A percentile compares a stretch with the other conserved stretches of the same genome.
phyloP scores from a whole-genome alignment of 306 rosid genomes.

The Delonix regia region DNA sequence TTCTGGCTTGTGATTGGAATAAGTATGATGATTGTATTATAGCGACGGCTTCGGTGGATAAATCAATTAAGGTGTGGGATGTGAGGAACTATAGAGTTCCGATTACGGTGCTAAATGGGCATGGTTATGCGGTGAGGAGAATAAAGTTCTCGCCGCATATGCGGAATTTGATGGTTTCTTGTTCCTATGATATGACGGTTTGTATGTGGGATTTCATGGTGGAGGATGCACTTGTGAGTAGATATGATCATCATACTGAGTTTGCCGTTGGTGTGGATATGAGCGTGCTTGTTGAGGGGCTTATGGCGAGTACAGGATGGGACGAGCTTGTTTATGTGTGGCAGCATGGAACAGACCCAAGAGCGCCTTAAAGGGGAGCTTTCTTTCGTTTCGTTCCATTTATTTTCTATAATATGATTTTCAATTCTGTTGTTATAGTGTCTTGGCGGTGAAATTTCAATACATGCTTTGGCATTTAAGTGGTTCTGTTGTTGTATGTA shows the following conservation, averaged over 20 bases:
- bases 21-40: constrained; percentile 86
- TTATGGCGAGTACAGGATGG: constrained; percentile 93
- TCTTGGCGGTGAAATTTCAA: constrained; percentile 1
- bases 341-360: constrained; percentile 92
- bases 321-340: constrained; percentile 92
- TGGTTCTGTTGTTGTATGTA: constrained; percentile 25
- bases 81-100: constrained; percentile 68
- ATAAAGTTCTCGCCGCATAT: constrained; percentile 82
- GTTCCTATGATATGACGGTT: constrained; percentile 92
- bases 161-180: constrained; percentile 65
- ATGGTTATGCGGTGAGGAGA: constrained; percentile 78
- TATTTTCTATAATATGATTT: neutral
- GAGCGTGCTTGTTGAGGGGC: constrained; percentile 93
- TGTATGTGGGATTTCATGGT: constrained; percentile 89
- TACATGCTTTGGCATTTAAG: neutral
- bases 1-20: constrained; percentile 84
- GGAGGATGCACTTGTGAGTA: constrained; percentile 86
- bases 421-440: constrained; percentile 22
- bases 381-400: neutral
- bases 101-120: constrained; percentile 74
- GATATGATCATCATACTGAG: constrained; percentile 87
- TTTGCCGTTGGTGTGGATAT: constrained; percentile 92
- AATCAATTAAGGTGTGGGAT: constrained; percentile 87
- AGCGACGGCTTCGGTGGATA: constrained; percentile 85
- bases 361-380: constrained; percentile 65